Evolutionary conservation across 805 yeast genomes (phyloP).

Genomic region (Isabelozyma gotoi): DNA sequence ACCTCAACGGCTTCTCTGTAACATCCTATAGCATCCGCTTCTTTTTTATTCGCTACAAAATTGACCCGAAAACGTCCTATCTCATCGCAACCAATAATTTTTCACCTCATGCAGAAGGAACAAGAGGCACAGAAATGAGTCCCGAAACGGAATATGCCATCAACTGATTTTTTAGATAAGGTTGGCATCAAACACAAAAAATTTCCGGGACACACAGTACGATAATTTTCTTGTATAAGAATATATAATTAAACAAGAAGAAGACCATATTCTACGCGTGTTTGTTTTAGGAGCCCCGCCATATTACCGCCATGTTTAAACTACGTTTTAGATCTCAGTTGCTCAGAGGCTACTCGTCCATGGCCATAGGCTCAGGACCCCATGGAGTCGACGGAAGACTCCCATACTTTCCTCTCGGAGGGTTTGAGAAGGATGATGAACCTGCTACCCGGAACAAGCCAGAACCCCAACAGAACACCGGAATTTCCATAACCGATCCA

Average conservation of each 20-base stretch:
- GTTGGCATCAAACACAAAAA: background rate
- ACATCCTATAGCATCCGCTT: too few species aligned
- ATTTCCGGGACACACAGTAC: too few species aligned
- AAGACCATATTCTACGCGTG: too few species aligned
- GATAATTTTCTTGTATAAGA: too few species aligned
- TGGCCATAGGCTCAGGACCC: slow-evolving; percentile 22
- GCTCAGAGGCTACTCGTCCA: background rate
- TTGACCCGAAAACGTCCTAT: too few species aligned
- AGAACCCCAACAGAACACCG: background rate
- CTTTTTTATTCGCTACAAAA: too few species aligned
- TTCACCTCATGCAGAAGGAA: background rate
- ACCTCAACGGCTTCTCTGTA: too few species aligned
- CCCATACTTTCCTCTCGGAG: slow-evolving; percentile 13
- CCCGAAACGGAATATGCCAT: background rate
- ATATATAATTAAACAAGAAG: too few species aligned
- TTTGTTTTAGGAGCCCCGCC: too few species aligned
- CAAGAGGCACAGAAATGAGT: background rate
- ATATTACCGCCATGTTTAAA: too few species aligned
- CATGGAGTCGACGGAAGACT: slow-evolving; percentile 39
- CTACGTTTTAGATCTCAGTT: background rate
- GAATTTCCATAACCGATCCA: slow-evolving; percentile 61
- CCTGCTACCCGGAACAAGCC: background rate
- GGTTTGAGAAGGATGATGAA: background rate
- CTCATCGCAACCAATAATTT: background rate
- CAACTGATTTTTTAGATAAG: background rate